Conservation (phyloP, 768 basidiomycete genomes). For the Suillus decipiens region DNA sequence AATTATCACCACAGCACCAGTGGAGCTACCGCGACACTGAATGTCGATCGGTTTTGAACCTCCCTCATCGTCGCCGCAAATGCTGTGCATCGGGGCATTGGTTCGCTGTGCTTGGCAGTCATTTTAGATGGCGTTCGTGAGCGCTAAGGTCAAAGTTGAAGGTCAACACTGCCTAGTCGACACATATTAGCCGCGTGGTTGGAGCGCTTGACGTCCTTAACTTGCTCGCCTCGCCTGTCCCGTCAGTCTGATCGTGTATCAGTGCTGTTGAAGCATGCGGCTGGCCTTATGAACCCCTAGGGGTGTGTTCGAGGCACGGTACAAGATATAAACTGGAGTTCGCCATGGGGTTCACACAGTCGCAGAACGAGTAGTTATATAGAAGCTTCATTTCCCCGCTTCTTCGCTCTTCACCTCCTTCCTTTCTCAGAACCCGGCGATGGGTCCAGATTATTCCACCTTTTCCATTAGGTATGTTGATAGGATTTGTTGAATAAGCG, state of each 20-base stretch:
- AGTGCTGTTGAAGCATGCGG: slow-evolving; percentile 2
- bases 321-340: slow-evolving; percentile 4
- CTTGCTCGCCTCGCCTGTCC: background rate
- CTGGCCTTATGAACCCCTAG: background rate
- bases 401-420: slow-evolving; percentile 8
- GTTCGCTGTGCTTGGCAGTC: background rate
- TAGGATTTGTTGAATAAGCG: background rate
- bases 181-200: background rate
- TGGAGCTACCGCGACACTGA: background rate
- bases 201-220: background rate
- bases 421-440: slow-evolving; percentile 3
- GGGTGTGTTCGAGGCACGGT: slow-evolving; percentile 2
- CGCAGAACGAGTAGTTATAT: slow-evolving; percentile 3
- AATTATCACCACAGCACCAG: no score
- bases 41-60: background rate
- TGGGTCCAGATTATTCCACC: slow-evolving; percentile 3
- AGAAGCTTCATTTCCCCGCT: slow-evolving; percentile 11
- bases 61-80: background rate
- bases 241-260: background rate
- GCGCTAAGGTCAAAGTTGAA: slow-evolving; percentile 1
- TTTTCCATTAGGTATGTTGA: slow-evolving; percentile 5
- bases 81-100: background rate
- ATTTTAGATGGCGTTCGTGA: background rate
- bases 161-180: background rate
- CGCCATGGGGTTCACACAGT: background rate